phyloP scores from a whole-genome alignment of 2,329 filamentous ascomycete species.

The Cytospora mali region DNA sequence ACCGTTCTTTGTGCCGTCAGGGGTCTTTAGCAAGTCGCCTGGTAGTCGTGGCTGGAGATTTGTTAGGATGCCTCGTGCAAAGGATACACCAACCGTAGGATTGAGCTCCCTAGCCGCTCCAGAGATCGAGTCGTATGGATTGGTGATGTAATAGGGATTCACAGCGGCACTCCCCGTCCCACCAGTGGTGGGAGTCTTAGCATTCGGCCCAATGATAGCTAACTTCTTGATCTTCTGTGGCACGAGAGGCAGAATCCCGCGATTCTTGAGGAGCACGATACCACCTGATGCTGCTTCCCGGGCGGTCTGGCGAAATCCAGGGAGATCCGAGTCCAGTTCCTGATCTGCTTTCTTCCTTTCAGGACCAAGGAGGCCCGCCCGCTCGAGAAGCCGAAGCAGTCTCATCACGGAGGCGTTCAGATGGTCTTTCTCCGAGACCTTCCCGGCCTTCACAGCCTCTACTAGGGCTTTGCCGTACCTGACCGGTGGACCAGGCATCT shows the following conservation, averaged over 20 bases:
- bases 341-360: too few species aligned
- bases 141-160: conserved; percentile 37
- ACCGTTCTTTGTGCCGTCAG: conserved; percentile 30
- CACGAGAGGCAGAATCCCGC: conserved; percentile 56
- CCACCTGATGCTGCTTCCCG: conserved; percentile 61
- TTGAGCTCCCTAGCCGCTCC: conserved; percentile 27
- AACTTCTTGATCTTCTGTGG: conserved; percentile 43
- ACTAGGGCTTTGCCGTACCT: conserved; percentile 33
- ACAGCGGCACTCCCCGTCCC: conserved; percentile 41
- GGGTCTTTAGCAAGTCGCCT: conserved; percentile 31
- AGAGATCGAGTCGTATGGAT: conserved; percentile 37
- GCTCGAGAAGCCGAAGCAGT: conserved; percentile 38
- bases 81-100: too few species aligned
- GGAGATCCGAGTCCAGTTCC: conserved; percentile 34
- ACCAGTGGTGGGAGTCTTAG: conserved; percentile 42
- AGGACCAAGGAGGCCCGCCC: too few species aligned
- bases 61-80: conserved; percentile 36
- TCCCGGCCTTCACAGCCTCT: conserved; percentile 35
- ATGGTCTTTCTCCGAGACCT: conserved; percentile 32
- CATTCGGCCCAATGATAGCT: conserved; percentile 58
- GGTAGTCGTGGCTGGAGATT: conserved; percentile 40
- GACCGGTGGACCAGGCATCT: conserved; percentile 44
- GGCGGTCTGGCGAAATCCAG: conserved; percentile 47
- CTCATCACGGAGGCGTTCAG: conserved; percentile 37
- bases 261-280: conserved; percentile 68